These are phyloP conservation scores for Xylaria hypoxylon DNA, from an alignment of 2,329 filamentous ascomycete species.

Conservation along the genomic window DNA sequence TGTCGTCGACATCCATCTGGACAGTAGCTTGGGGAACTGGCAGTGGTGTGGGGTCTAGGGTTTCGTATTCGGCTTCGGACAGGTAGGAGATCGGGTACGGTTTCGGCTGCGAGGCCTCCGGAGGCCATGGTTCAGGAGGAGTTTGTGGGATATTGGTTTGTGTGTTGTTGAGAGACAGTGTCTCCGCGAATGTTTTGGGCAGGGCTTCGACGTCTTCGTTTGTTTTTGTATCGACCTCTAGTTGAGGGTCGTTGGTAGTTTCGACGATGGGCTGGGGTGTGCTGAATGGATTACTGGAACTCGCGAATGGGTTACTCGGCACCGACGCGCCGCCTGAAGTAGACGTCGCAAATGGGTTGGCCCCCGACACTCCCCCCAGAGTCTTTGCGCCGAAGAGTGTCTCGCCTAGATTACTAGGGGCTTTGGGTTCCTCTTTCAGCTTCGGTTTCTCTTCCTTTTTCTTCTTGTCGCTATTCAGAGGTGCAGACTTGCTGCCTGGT, in stretches of 20 bases:
- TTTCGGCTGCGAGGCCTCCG: slow-evolving; percentile 69
- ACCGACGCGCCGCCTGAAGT: slow-evolving; percentile 44
- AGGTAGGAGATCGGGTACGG: slow-evolving; percentile 83
- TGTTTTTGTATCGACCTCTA: slow-evolving; percentile 51
- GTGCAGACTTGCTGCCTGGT: slow-evolving; percentile 42
- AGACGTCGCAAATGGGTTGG: slow-evolving; percentile 72
- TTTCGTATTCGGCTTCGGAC: slow-evolving; percentile 91
- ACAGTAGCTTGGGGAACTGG: slow-evolving; percentile 63
- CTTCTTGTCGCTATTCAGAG: slow-evolving; percentile 52
- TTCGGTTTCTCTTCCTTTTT: slow-evolving; percentile 53
- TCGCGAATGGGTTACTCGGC: slow-evolving; percentile 70
- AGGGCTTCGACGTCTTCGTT: slow-evolving; percentile 53
- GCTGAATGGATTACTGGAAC: slow-evolving; percentile 62
- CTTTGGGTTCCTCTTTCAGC: slow-evolving; percentile 50
- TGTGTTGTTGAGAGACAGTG: slow-evolving; percentile 77
- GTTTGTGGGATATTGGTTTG: slow-evolving; percentile 52
- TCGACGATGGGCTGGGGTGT: slow-evolving; percentile 33
- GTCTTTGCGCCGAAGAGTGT: slow-evolving; percentile 76
- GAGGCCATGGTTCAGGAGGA: slow-evolving; percentile 80
- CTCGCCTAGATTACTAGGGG: slow-evolving; percentile 68
- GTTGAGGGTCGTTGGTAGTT: slow-evolving; percentile 26
- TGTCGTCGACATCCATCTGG: slow-evolving; percentile 61
- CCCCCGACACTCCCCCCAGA: slow-evolving; percentile 50
- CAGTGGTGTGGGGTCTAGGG: slow-evolving; percentile 72
- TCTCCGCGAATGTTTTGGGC: slow-evolving; percentile 75